phyloP scores from a whole-genome alignment of 345 rosid genomes.

The Rubroshorea leprosula region DNA sequence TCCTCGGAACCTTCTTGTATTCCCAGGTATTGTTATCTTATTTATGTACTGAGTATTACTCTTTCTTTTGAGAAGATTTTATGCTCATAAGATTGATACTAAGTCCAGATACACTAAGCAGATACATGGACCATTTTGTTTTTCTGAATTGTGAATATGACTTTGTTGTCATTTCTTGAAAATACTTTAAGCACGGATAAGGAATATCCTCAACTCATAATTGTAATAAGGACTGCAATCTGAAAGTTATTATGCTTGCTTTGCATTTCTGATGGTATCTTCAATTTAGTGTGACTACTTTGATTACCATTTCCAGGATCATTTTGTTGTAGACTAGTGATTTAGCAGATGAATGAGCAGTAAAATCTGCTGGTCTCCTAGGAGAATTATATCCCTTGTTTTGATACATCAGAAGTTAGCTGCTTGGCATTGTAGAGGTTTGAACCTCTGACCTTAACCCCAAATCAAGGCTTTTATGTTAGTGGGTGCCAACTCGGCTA shows the following conservation, averaged over 20 bases:
- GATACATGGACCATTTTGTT: neutral
- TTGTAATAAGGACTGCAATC: too few species aligned
- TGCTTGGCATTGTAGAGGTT: too few species aligned
- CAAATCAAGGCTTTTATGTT: too few species aligned
- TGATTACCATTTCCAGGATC: too few species aligned
- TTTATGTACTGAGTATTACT: neutral
- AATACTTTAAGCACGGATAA: neutral
- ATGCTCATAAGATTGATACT: neutral
- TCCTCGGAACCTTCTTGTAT: conserved; percentile 94
- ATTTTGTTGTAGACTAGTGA: neutral
- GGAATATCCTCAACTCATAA: neutral
- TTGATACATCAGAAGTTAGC: too few species aligned
- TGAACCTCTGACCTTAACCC: too few species aligned
- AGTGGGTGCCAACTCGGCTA: too few species aligned
- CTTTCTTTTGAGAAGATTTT: neutral
- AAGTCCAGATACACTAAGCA: neutral
- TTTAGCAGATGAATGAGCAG: neutral
- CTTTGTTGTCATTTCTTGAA: neutral
- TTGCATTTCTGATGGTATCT: too few species aligned
- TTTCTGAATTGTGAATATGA: conserved; percentile 1
- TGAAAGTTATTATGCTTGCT: too few species aligned
- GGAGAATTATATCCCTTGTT: neutral
- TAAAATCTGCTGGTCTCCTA: neutral
- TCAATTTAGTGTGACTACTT: too few species aligned
- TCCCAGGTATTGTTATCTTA: conserved; percentile 61